Evolutionary conservation across 441 rosid species (phyloP).

Genomic region (Erysimum cheiri): DNA sequence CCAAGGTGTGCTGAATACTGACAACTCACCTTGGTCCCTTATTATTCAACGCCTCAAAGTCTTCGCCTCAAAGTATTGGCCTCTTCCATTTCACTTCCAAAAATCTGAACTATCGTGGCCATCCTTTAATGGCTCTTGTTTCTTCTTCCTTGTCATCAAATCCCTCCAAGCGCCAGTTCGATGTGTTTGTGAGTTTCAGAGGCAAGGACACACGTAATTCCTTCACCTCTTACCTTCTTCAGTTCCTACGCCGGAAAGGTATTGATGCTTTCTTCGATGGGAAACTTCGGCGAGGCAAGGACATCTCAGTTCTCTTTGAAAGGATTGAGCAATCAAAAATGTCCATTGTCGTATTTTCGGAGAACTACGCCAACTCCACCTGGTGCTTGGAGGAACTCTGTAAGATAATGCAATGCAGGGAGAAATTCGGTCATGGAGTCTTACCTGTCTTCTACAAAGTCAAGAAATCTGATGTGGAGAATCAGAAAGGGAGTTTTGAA

Average conservation of each 20-base stretch:
- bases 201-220: slow-evolving; percentile 15
- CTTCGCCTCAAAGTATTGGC: background rate
- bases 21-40: background rate
- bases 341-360: slow-evolving; percentile 34
- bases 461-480: slow-evolving; percentile 26
- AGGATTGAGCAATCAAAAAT: slow-evolving; percentile 38
- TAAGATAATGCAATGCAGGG: slow-evolving; percentile 28
- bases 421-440: slow-evolving; percentile 7
- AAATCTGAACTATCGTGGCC: background rate
- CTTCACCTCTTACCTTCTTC: slow-evolving; percentile 17
- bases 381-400: slow-evolving; percentile 45
- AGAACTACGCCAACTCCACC: slow-evolving; percentile 37
- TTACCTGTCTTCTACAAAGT: slow-evolving; percentile 44
- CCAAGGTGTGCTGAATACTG: no score
- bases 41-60: background rate
- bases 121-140: slow-evolving; percentile 5
- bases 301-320: slow-evolving; percentile 4
- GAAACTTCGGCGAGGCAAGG: slow-evolving; percentile 21
- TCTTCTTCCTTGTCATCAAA: background rate
- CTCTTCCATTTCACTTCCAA: background rate
- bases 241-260: slow-evolving; percentile 25
- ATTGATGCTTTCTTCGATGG: slow-evolving; percentile 33
- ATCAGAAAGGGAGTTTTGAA: slow-evolving; percentile 28
- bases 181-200: slow-evolving; percentile 42
- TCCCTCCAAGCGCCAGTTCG: slow-evolving; percentile 38